A percentile compares a stretch with the other conserved stretches of the same genome.
These are phyloP conservation scores for Pythium phragmitis DNA, from an alignment of 352 stramenopile genomes.

Conservation along the genomic window DNA sequence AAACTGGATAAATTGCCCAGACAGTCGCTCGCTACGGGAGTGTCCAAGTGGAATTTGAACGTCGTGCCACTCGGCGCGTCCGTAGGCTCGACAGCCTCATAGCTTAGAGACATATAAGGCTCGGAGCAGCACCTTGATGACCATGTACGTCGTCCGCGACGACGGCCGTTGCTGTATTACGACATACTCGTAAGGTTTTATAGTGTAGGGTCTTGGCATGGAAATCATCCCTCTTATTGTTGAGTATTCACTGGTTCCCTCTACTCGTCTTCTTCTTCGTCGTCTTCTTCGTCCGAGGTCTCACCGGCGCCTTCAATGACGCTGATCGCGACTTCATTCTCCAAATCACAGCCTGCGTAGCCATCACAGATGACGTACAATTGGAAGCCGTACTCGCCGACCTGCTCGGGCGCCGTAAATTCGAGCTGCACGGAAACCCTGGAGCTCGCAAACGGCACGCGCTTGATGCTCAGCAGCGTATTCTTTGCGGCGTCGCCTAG, in stretches of 20 bases:
- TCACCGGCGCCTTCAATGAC: slow-evolving; percentile 45
- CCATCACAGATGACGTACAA: slow-evolving; percentile 99
- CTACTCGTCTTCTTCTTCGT: slow-evolving; percentile 22
- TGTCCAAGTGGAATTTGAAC: too few species aligned
- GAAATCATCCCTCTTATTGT: neutral
- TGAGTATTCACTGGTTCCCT: neutral
- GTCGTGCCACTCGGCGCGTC: too few species aligned
- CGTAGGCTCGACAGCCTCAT: too few species aligned
- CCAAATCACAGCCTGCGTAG: slow-evolving; percentile 98
- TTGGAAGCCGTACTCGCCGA: slow-evolving; percentile 94
- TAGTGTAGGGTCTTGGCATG: neutral
- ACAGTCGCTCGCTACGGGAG: too few species aligned
- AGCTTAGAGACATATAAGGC: too few species aligned
- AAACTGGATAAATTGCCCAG: too few species aligned
- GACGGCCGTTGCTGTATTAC: too few species aligned
- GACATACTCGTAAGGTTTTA: neutral
- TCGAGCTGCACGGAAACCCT: slow-evolving; percentile 89
- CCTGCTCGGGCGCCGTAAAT: slow-evolving; percentile 94
- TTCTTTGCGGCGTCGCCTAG: slow-evolving; percentile 96
- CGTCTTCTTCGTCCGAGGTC: slow-evolving; percentile 30
- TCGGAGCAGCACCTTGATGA: too few species aligned
- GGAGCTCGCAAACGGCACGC: slow-evolving; percentile 89
- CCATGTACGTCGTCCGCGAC: too few species aligned
- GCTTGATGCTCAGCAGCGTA: slow-evolving; percentile 96
- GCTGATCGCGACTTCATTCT: slow-evolving; percentile 90